A percentile compares a stretch with the other conserved stretches of the same genome.
phyloP scores from a whole-genome alignment of 148 eudicot genomes.

The Chenopodium album region DNA sequence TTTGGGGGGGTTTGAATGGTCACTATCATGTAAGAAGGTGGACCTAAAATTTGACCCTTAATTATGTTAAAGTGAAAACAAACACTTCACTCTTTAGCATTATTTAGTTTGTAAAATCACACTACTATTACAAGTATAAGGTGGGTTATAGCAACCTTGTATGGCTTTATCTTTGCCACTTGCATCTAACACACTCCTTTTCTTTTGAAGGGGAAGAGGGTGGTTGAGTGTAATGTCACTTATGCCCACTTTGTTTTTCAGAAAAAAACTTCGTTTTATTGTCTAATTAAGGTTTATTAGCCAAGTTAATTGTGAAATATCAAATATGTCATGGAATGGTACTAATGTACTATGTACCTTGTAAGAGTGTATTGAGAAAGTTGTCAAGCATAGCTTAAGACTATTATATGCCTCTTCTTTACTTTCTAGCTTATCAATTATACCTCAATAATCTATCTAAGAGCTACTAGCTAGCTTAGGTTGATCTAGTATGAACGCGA shows the following conservation, averaged over 20 bases:
- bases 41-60: conserved; percentile 18
- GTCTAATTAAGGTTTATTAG: too few relatives aligned
- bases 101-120: conserved; percentile 11
- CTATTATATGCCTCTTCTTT: neutral
- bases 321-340: too few relatives aligned
- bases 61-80: conserved; percentile 9
- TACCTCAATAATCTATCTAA: neutral
- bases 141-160: conserved; percentile 6
- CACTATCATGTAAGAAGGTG: conserved; percentile 25
- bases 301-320: too few relatives aligned
- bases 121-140: conserved; percentile 3
- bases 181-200: neutral
- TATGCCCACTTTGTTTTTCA: neutral
- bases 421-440: neutral
- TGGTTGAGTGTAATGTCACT: neutral
- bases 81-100: conserved; percentile 15
- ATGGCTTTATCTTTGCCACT: conserved; percentile 5
- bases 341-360: neutral
- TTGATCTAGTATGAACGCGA: neutral
- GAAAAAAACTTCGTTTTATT: neutral
- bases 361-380: neutral
- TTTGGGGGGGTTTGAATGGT: conserved; percentile 15
- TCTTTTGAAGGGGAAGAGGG: neutral
- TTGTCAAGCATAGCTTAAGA: neutral
- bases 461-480: neutral